Evolutionary conservation across 208 protist species (phyloP).

Genomic region (Leishmania lainsoni): DNA sequence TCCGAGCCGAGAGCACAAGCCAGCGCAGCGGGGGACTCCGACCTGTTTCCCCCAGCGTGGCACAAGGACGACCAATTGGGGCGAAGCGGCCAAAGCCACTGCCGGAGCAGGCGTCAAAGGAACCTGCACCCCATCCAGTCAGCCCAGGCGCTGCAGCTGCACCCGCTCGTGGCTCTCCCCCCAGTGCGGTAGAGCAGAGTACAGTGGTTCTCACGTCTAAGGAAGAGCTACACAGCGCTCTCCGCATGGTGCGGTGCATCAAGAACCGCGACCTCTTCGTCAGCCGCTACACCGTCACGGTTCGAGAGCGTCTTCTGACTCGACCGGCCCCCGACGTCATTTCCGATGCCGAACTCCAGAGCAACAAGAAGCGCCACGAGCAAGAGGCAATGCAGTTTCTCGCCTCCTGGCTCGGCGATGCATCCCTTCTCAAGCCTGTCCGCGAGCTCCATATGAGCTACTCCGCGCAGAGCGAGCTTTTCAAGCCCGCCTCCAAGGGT

Average conservation of each 20-base stretch:
- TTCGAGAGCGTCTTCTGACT: slow-evolving; percentile 42
- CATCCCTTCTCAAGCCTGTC: slow-evolving; percentile 15
- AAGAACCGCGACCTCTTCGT: slow-evolving; percentile 34
- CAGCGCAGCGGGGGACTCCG: slow-evolving; percentile 7
- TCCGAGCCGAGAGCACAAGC: slow-evolving; percentile 23
- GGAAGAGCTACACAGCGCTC: slow-evolving; percentile 38
- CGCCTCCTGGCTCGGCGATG: slow-evolving; percentile 22
- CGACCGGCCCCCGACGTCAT: slow-evolving; percentile 18
- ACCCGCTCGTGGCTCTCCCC: background rate
- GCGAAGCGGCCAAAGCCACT: slow-evolving; percentile 8
- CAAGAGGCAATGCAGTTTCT: slow-evolving; percentile 38
- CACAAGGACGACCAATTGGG: background rate
- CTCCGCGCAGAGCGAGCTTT: slow-evolving; percentile 12
- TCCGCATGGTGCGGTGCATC: slow-evolving; percentile 44
- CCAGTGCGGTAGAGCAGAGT: slow-evolving; percentile 10
- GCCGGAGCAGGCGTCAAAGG: background rate
- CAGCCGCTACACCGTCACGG: slow-evolving; percentile 32
- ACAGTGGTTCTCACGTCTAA: slow-evolving; percentile 13
- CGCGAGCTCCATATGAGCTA: slow-evolving; percentile 21
- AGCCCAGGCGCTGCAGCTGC: background rate
- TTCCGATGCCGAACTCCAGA: slow-evolving; percentile 29
- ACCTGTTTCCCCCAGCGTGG: background rate
- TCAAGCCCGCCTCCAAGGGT: background rate
- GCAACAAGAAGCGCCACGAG: slow-evolving; percentile 35
- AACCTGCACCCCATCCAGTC: background rate